phyloP scores from a whole-genome alignment of 179 eudicot species.

The Silene noctiflora region DNA sequence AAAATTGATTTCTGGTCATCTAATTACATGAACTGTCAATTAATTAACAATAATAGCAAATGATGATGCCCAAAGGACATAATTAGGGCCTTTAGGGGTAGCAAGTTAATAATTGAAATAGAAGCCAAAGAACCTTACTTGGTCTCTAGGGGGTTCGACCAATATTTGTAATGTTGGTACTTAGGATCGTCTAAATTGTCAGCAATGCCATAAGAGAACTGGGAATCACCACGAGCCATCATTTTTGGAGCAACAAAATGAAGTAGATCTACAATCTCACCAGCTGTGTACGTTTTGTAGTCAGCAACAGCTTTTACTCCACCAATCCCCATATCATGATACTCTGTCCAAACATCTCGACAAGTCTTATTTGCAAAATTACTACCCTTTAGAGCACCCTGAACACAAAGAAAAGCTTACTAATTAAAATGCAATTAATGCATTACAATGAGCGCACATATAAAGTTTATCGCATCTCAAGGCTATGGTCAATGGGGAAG shows the following conservation, averaged over 20 bases:
- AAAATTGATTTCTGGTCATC: neutral
- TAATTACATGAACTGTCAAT: too few species aligned
- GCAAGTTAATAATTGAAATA: neutral
- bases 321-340: slow-evolving; percentile 82
- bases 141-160: slow-evolving; percentile 95
- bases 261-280: slow-evolving; percentile 62
- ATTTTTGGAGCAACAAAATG: slow-evolving; percentile 88
- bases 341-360: slow-evolving; percentile 90
- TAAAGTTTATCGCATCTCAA: neutral
- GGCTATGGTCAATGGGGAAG: neutral
- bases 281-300: slow-evolving; percentile 67
- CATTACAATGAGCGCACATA: neutral
- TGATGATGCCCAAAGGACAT: too few species aligned
- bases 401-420: neutral
- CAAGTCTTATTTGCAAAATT: slow-evolving; percentile 67
- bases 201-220: slow-evolving; percentile 92
- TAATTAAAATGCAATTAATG: neutral
- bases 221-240: slow-evolving; percentile 92
- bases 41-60: too few species aligned
- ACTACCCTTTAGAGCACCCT: slow-evolving; percentile 86
- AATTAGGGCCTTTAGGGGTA: neutral
- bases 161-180: slow-evolving; percentile 70
- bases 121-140: slow-evolving; percentile 42
- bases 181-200: slow-evolving; percentile 77
- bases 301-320: slow-evolving; percentile 88